Percentiles rank a stretch among this genome's conserved stretches.
phyloP scores from a whole-genome alignment of 2,329 filamentous ascomycete genomes.

The Arthrobotrys conoides region DNA sequence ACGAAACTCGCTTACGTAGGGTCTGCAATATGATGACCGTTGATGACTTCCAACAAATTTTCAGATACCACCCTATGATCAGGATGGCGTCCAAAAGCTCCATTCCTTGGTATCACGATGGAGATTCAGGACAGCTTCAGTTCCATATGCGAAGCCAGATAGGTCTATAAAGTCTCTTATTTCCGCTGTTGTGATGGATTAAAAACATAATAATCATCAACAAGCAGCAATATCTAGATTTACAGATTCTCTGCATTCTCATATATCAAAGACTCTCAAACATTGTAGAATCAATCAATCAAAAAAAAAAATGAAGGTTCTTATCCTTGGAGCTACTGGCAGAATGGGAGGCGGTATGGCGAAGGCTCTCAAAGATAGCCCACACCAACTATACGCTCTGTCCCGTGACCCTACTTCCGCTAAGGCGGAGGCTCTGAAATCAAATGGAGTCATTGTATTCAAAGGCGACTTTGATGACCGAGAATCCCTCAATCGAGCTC shows the following conservation, averaged over 20 bases:
- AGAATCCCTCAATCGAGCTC: conserved; percentile 33
- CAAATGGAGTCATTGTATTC: conserved; percentile 28
- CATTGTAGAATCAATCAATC: background rate
- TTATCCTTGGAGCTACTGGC: conserved; percentile 26
- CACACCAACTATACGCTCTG: conserved; percentile 35
- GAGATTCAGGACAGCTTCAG: background rate
- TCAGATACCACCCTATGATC: background rate
- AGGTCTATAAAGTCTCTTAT: conserved; percentile 3
- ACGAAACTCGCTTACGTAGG: conserved; percentile 9
- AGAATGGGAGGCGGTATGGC: conserved; percentile 26
- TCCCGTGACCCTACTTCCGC: conserved; percentile 21
- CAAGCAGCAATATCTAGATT: background rate
- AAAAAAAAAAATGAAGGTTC: conserved; percentile 53
- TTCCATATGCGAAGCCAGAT: background rate
- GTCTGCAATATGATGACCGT: conserved; percentile 18
- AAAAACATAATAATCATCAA: background rate
- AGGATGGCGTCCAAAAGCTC: background rate
- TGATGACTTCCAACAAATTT: conserved; percentile 24
- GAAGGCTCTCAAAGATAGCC: conserved; percentile 22
- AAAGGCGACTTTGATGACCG: conserved; percentile 36
- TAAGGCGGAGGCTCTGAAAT: conserved; percentile 18
- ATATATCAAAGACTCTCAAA: background rate
- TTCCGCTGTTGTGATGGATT: background rate
- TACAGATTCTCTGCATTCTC: background rate
- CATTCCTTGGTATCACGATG: background rate